Conservation (phyloP, 805 yeast genomes). For the Teunomyces gatunensis region DNA sequence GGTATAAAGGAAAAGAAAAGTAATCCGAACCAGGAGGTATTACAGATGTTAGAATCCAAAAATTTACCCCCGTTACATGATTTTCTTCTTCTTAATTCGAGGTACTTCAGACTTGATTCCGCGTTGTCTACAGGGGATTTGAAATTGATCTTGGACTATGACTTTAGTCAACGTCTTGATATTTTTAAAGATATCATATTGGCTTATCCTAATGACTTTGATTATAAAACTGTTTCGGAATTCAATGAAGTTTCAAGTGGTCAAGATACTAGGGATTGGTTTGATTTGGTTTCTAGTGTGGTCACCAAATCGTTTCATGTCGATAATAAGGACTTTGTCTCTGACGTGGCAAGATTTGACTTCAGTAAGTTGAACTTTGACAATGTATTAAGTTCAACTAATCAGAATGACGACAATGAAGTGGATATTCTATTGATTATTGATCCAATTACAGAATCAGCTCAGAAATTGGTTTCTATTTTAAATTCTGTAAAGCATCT, state of each 20-base stretch:
- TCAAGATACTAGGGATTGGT: conserved; percentile 39
- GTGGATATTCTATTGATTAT: conserved; percentile 59
- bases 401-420: conserved; percentile 19
- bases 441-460: conserved; percentile 69
- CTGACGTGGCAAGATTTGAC: conserved; percentile 48
- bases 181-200: conserved; percentile 25
- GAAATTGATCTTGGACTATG: conserved; percentile 43
- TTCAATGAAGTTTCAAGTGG: conserved; percentile 11
- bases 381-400: conserved; percentile 22
- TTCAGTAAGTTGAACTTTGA: conserved; percentile 30
- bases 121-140: conserved; percentile 26
- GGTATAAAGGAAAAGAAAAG: background rate
- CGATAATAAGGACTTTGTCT: conserved; percentile 40
- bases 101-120: conserved; percentile 40
- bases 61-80: conserved; percentile 32
- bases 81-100: conserved; percentile 53
- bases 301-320: conserved; percentile 44
- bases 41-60: conserved; percentile 24
- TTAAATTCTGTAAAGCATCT: conserved; percentile 38
- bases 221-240: conserved; percentile 15
- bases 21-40: conserved; percentile 6
- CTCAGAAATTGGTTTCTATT: conserved; percentile 61
- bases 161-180: conserved; percentile 43
- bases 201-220: conserved; percentile 26
- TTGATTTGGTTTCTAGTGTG: conserved; percentile 44